Percentiles rank a stretch among this genome's conserved stretches.
Evolutionary conservation across 1,284 basidiomycete genomes (phyloP).

Genomic region (Irpex lacteus): DNA sequence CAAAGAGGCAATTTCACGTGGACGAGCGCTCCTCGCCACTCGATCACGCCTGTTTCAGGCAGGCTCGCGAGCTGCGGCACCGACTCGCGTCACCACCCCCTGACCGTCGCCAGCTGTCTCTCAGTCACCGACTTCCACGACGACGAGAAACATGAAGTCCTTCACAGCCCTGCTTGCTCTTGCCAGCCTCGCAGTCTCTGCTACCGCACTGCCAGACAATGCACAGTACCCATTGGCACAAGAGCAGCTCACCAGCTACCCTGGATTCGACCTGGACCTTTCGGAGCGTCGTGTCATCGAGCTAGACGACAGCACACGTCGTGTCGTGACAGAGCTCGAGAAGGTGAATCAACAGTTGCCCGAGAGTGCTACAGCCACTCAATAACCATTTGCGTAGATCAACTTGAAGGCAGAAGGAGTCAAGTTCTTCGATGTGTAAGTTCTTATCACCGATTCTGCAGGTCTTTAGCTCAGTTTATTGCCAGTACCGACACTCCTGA

Average conservation of each 20-base stretch:
- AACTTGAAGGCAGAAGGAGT: conserved; percentile 70
- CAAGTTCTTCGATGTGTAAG: conserved; percentile 87
- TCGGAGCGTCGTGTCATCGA: conserved; percentile 73
- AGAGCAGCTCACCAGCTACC: conserved; percentile 17
- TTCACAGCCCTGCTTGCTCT: conserved; percentile 38
- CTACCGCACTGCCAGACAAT: conserved; percentile 19
- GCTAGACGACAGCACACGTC: conserved; percentile 62
- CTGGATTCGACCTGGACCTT: conserved; percentile 62
- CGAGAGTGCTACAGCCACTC: not conserved
- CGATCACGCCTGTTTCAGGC: not conserved
- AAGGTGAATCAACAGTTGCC: conserved; percentile 48
- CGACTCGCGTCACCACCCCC: not conserved
- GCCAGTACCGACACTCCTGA: conserved; percentile 73
- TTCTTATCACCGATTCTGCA: conserved; percentile 14
- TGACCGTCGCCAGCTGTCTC: not conserved
- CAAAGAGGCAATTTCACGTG: conserved; percentile 7
- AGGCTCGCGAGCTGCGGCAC: not conserved
- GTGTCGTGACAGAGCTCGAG: conserved; percentile 81
- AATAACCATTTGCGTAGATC: conserved; percentile 48
- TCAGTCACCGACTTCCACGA: not conserved
- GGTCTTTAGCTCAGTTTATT: conserved; percentile 18
- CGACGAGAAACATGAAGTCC: conserved; percentile 44
- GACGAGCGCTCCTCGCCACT: not conserved
- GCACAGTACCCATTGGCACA: conserved; percentile 21
- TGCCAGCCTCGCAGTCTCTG: conserved; percentile 23